Percentiles rank a stretch among this genome's conserved stretches.
Evolutionary conservation across 495 filamentous ascomycete species (phyloP).

Genomic region (Amphirosellinia nigrospora): DNA sequence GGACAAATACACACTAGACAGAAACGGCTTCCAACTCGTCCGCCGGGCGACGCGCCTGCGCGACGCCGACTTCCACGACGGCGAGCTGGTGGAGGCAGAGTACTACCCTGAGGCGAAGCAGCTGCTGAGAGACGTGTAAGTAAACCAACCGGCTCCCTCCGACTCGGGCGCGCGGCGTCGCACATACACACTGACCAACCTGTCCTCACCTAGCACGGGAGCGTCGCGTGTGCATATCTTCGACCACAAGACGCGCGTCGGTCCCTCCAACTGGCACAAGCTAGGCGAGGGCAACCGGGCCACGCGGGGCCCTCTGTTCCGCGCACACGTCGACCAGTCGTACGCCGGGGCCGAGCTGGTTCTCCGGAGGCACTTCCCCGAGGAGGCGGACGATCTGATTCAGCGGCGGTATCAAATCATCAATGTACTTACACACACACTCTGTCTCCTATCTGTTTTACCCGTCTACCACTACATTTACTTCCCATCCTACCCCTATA

Average conservation of each 20-base stretch:
- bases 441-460: neutral
- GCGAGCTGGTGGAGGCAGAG: slow-evolving; percentile 60
- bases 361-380: slow-evolving; percentile 63
- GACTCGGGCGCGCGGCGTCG: no score
- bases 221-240: slow-evolving; percentile 69
- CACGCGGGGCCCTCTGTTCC: slow-evolving; percentile 66
- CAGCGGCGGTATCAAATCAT: slow-evolving; percentile 72
- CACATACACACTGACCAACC: no score
- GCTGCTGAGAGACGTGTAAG: slow-evolving; percentile 66
- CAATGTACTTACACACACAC: slow-evolving; percentile 52
- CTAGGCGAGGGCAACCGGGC: slow-evolving; percentile 41
- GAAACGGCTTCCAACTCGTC: slow-evolving; percentile 47
- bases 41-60: slow-evolving; percentile 41
- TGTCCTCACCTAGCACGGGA: slow-evolving; percentile 63
- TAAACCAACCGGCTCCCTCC: no score
- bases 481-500: neutral
- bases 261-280: slow-evolving; percentile 47
- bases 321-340: slow-evolving; percentile 76
- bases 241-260: slow-evolving; percentile 74
- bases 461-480: neutral
- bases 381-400: slow-evolving; percentile 63
- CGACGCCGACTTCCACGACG: slow-evolving; percentile 62
- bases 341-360: slow-evolving; percentile 63
- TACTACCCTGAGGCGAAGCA: slow-evolving; percentile 70
- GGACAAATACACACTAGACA: slow-evolving; percentile 43